Evolutionary conservation across 225 moss, liverwort and hornwort species (phyloP), one percentile per base, ranked within the genome.

Genomic region (Neckera pumila): DNA sequence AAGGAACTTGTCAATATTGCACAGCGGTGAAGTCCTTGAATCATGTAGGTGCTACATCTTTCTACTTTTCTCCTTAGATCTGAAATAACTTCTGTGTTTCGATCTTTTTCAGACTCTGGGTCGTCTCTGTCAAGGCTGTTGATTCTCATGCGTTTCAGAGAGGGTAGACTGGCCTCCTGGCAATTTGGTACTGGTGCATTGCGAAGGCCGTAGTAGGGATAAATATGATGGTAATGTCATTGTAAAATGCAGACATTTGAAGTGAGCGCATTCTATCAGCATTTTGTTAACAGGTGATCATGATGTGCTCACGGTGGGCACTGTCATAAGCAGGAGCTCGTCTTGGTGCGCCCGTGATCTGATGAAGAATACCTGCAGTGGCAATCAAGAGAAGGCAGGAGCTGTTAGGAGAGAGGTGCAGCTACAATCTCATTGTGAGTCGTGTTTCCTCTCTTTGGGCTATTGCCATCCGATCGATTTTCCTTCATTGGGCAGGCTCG

Each of bases 1-100:
- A 83, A 88, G 88, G 70, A 78, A 86, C 69, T 86, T 89, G 88
- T 78, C 86, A 83, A 86, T 82, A 57, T 89, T 86, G 88, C 85
- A 82, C 82, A 78, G 70, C 49, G 40, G 71, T 86, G 69, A 79
- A 86, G 83, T 86, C 86, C 78, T 86, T 79, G 79, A 64, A 79
- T 84, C 75, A 65, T 59, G 49, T 84, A 87, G 86, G 73, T 79
- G 86, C 81, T 89, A 83, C 74, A 89, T 80, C 61, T 73, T 86
- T 79, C 79, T 79, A 72, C 34, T 78, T 86, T 40, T 65, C 59
- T 74, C 58, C 51, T 47, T 58, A 80, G 86, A 64, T 77, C 84
- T 79, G 79, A 74, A 65, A 82, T 79, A 42, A 49, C 84, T 91
- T 84, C 83, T 53, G 34, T 57, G 51, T 63, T 83, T 74, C 36